Evolutionary conservation across 139 green algal species (phyloP).

Genomic region (Coelastrella sp.): DNA sequence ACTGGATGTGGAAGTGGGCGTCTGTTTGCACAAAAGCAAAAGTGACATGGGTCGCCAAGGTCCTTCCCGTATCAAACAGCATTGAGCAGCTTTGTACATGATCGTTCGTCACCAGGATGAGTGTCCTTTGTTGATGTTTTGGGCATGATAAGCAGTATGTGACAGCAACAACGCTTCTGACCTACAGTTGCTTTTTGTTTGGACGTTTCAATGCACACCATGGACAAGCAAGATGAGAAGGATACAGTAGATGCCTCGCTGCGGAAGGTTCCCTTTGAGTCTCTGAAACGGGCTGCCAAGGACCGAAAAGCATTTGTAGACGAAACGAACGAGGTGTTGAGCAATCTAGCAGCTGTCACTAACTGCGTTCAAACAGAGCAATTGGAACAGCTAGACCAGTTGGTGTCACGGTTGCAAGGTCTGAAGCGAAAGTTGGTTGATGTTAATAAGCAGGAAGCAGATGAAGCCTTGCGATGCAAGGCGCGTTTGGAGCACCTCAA

Average conservation of each 20-base stretch:
- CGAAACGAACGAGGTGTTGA: slow-evolving; percentile 52
- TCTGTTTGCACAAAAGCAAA: too few species aligned
- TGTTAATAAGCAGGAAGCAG: slow-evolving; percentile 62
- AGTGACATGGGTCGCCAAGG: too few species aligned
- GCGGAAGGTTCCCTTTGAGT: slow-evolving; percentile 80
- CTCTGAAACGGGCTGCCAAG: slow-evolving; percentile 78
- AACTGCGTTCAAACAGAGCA: background rate
- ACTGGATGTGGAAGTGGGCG: too few species aligned
- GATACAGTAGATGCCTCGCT: slow-evolving; percentile 42
- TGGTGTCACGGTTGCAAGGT: slow-evolving; percentile 65
- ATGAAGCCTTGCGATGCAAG: slow-evolving; percentile 71
- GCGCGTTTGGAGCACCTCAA: slow-evolving; percentile 75
- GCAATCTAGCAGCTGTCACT: background rate
- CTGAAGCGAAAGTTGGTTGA: slow-evolving; percentile 86
- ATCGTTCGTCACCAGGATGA: too few species aligned
- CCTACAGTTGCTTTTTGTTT: too few species aligned
- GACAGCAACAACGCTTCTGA: too few species aligned
- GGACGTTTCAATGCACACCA: background rate
- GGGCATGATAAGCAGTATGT: too few species aligned
- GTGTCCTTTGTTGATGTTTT: too few species aligned
- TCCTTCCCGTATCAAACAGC: too few species aligned
- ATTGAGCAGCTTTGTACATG: too few species aligned
- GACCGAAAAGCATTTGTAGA: slow-evolving; percentile 86
- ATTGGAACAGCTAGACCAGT: slow-evolving; percentile 56
- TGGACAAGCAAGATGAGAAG: slow-evolving; percentile 6